Evolutionary conservation across 2,329 filamentous ascomycete genomes (phyloP), one percentile per base, ranked within the genome.

Genomic region (Dryadomyces quercus-mongolicae): DNA sequence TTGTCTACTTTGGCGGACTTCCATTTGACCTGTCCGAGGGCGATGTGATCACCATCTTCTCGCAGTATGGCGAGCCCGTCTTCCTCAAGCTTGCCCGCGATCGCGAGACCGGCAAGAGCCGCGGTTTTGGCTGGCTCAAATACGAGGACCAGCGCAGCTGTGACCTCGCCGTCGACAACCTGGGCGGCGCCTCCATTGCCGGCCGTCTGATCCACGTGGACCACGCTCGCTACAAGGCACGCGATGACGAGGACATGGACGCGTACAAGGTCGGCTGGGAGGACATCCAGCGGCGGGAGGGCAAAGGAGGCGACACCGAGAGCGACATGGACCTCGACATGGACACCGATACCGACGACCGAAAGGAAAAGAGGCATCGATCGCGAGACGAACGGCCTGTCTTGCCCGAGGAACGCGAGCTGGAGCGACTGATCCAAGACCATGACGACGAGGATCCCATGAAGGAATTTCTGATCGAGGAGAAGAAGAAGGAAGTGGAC

Each of bases 91-190:
- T 98, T 13, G 84, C 86, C 49, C 88, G 93, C 64, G 93, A 98
- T 75, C 93, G 93, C 66, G 94, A 97, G 67, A 94, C 91, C 0
- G 93, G 93, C 58, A 96, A 95, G 70, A 94, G 88, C 58, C 86
- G 86, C 60, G 93, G 93, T 0, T 98, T 97, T 66, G 90, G 86
- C 2, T 98, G 94, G 77, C 77, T 98, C 56, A 98, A 98, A 67
- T 98, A 97, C 70, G 93, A 98, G 67, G 92, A 98, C 69, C 93
- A 98, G 73, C 80, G 92, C 61, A 96, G 91, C 70, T 94, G 88
- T 58, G 92, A 97, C 69, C 73, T 98, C 45, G 93, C 94, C 0
- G 94, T 98, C 10, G 93, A 98, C 70, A 98, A 98, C 67, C 73
- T 98, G 5, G 87, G 90, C 43, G 93, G 93, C 36, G 85, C 91